Conservation (phyloP, 2,329 filamentous ascomycete species). For the Fusarium burgessii region DNA sequence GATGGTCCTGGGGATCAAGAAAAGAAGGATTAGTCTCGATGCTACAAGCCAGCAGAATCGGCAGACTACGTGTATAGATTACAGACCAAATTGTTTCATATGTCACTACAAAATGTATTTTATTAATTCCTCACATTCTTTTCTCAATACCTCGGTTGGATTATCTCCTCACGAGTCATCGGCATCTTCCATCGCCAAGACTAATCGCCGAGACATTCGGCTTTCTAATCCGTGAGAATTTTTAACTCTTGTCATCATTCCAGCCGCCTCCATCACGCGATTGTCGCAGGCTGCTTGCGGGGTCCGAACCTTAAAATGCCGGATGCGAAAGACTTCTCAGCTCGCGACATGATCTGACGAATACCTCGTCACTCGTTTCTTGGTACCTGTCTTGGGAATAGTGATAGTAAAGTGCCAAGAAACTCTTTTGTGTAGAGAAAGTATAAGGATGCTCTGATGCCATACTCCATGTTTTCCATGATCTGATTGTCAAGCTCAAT, state of each 20-base stretch:
- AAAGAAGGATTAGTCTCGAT: conserved; percentile 27
- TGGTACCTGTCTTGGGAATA: neutral
- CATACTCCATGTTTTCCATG: neutral
- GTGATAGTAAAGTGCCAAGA: neutral
- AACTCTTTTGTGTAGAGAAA: neutral
- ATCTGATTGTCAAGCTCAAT: neutral
- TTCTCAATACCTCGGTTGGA: neutral
- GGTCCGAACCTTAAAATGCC: neutral
- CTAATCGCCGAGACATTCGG: neutral
- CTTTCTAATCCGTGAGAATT: neutral
- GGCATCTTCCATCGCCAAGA: neutral
- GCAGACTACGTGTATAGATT: neutral
- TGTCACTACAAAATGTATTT: neutral
- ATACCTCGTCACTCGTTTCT: neutral
- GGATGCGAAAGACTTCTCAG: neutral
- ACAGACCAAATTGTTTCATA: neutral
- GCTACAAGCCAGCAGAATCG: neutral
- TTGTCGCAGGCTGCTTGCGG: neutral
- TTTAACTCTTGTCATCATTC: neutral
- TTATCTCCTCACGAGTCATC: too few species aligned
- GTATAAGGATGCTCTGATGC: neutral
- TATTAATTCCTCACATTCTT: neutral
- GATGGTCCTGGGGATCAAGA: conserved; percentile 15
- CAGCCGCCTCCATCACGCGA: neutral
- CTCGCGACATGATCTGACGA: neutral